Percentiles rank a stretch among this genome's conserved stretches.
Evolutionary conservation across 441 rosid species (phyloP).

Genomic region (Breynia disticha): DNA sequence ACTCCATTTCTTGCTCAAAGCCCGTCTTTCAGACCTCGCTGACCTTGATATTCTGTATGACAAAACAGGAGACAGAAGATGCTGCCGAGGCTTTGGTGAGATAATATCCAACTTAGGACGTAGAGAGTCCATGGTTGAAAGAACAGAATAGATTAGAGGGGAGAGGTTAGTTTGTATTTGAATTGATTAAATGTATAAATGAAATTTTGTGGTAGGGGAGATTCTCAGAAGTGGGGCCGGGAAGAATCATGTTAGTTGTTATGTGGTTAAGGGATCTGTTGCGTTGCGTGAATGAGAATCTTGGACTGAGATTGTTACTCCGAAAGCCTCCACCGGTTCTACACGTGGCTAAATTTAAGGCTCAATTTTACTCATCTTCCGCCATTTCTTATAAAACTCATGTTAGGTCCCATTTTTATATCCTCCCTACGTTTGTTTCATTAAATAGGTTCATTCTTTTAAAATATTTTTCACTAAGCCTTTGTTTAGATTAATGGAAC

Average conservation of each 20-base stretch:
- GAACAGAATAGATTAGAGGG: background rate
- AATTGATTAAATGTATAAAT: background rate
- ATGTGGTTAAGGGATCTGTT: constrained; percentile 36
- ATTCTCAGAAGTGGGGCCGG: constrained; percentile 18
- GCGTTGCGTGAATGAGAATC: constrained; percentile 34
- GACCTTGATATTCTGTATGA: constrained; percentile 8
- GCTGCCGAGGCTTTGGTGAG: constrained; percentile 18
- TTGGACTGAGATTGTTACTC: background rate
- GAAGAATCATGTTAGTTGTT: constrained; percentile 28
- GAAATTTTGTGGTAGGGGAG: constrained; percentile 4
- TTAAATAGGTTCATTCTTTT: no score
- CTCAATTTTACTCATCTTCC: no score
- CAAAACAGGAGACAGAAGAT: constrained; percentile 16
- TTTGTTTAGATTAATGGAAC: no score
- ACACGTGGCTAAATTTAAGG: background rate
- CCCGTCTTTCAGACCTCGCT: constrained; percentile 12
- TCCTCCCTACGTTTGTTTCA: no score
- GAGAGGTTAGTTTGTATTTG: background rate
- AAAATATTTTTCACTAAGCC: no score
- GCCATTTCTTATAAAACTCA: no score
- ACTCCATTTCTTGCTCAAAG: constrained; percentile 17
- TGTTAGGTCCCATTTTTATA: no score
- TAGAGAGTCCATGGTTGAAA: constrained; percentile 34
- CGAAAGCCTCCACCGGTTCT: background rate
- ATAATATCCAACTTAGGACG: constrained; percentile 19